Evolutionary conservation across 2,329 filamentous ascomycete species (phyloP).

Genomic region (Penicillium janthinellum): DNA sequence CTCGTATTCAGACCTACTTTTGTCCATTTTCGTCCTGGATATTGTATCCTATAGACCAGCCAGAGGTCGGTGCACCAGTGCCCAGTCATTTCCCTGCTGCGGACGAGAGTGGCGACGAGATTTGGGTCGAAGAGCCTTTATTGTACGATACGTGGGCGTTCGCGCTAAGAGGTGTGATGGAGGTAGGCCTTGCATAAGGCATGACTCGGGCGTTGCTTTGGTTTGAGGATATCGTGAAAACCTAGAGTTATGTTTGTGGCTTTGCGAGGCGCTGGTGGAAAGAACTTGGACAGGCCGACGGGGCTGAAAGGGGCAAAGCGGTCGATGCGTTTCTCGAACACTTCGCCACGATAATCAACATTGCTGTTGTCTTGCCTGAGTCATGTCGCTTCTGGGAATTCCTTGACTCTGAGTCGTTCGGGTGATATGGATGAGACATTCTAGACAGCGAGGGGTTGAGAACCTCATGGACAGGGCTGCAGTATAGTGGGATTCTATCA

Average conservation of each 20-base stretch:
- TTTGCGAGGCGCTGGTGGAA: not conserved
- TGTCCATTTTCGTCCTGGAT: not conserved
- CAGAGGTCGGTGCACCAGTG: not conserved
- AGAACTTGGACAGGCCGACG: not conserved
- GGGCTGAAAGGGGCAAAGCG: not conserved
- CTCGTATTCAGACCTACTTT: slow-evolving; percentile 9
- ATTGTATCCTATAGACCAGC: not conserved
- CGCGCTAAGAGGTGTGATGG: not conserved
- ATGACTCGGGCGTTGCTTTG: not conserved
- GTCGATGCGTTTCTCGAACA: not conserved
- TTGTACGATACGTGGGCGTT: not conserved
- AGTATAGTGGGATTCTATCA: too few species aligned
- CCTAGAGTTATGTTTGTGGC: not conserved
- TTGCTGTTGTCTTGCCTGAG: not conserved
- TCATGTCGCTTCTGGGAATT: too few species aligned
- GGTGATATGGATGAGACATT: too few species aligned
- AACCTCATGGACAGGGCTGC: too few species aligned
- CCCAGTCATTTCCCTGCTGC: not conserved
- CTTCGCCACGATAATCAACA: not conserved
- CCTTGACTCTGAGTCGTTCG: too few species aligned
- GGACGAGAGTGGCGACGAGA: not conserved
- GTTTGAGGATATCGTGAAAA: not conserved
- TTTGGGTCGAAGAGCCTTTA: not conserved
- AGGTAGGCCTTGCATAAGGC: not conserved
- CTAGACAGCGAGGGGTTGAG: too few species aligned